Conservation (phyloP, 441 rosid species). For the Theobroma grandiflorum region DNA sequence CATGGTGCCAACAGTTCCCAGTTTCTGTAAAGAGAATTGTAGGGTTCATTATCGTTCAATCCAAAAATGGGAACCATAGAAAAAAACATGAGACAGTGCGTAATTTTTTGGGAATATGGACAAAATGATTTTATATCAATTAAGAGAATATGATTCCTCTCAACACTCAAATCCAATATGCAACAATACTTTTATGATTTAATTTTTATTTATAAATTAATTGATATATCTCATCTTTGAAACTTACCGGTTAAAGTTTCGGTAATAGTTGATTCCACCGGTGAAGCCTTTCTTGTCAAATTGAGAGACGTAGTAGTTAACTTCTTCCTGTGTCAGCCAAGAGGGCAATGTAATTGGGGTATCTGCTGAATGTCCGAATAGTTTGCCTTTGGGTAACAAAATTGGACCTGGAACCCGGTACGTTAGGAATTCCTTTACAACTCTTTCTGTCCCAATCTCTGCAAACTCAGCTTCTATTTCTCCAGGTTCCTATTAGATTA, state of each 20-base stretch:
- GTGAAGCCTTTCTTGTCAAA: constrained; percentile 29
- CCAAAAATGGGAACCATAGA: background rate
- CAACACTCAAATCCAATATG: no score
- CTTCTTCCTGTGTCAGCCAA: constrained; percentile 11
- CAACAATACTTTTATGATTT: no score
- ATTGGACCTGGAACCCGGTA: background rate
- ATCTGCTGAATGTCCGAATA: constrained; percentile 21
- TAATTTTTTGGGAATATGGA: no score
- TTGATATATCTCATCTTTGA: background rate
- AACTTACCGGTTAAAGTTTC: constrained; percentile 12
- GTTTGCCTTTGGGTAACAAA: background rate
- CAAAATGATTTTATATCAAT: no score
- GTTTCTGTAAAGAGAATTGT: constrained; percentile 38
- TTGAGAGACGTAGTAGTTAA: constrained; percentile 3
- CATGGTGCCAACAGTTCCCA: constrained; percentile 84
- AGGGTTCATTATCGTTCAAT: background rate
- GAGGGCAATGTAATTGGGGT: background rate
- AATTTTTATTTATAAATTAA: no score
- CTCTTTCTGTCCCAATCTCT: background rate
- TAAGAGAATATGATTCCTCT: no score
- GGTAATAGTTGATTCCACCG: constrained; percentile 21
- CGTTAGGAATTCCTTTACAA: background rate
- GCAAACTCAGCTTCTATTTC: constrained; percentile 12
- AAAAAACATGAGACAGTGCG: no score
- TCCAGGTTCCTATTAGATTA: background rate